Percentiles rank a stretch among this genome's conserved stretches.
These are phyloP conservation scores for Desmodesmus armatus DNA, from an alignment of 139 green algal species.

Conservation along the genomic window DNA sequence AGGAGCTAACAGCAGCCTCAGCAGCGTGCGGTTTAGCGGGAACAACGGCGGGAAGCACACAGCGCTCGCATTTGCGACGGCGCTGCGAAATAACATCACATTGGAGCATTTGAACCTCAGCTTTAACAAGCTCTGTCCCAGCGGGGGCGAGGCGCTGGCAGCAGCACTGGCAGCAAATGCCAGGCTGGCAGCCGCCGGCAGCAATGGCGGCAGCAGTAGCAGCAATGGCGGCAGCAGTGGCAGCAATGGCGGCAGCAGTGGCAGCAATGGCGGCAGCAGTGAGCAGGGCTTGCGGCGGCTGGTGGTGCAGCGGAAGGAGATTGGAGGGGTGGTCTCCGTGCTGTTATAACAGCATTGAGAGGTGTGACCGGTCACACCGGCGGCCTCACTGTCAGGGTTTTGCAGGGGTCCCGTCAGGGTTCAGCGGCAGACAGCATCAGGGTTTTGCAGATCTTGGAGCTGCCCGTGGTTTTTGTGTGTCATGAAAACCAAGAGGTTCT, in stretches of 20 bases:
- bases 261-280: constrained; percentile 14
- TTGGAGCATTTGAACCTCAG: constrained; percentile 5
- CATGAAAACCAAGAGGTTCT: constrained; percentile 29
- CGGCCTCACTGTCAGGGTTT: constrained; percentile 8
- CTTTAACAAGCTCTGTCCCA: constrained; percentile 33
- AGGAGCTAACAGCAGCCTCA: background rate
- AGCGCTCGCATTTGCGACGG: constrained; percentile 18
- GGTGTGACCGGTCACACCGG: constrained; percentile 1
- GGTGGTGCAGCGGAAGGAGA: constrained; percentile 26
- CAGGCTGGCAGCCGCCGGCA: no score
- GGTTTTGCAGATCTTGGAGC: constrained; percentile 19
- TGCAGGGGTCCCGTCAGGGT: background rate
- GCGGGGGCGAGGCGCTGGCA: constrained; percentile 18
- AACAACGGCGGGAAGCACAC: constrained; percentile 5
- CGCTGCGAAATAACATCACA: background rate
- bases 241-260: constrained; percentile 19
- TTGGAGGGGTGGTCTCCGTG: constrained; percentile 1
- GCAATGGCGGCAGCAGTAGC: background rate
- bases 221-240: background rate
- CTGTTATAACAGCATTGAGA: background rate
- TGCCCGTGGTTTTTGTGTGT: constrained; percentile 30
- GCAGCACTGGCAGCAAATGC: constrained; percentile 19
- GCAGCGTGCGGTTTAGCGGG: background rate
- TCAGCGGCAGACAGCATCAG: background rate
- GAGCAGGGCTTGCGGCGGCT: background rate